A percentile compares a stretch with the other conserved stretches of the same genome.
These are phyloP conservation scores for Colletotrichum sublineola DNA, from an alignment of 2,329 filamentous ascomycete genomes.

Conservation along the genomic window DNA sequence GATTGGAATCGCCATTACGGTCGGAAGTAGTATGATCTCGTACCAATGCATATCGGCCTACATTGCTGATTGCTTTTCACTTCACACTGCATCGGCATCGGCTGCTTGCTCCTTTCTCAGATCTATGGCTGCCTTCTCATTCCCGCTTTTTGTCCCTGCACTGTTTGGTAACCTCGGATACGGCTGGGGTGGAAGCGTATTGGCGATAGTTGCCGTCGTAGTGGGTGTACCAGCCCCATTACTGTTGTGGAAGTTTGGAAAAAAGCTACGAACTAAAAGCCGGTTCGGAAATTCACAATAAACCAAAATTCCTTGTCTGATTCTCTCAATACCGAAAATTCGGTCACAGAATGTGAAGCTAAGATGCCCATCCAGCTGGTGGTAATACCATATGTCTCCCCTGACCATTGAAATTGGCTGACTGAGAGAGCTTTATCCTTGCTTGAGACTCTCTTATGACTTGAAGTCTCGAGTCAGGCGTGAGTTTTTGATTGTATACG, in stretches of 20 bases:
- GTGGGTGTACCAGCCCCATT: slow-evolving; percentile 53
- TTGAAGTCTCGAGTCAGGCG: slow-evolving; percentile 39
- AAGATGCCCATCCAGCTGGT: slow-evolving; percentile 43
- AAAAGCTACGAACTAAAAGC: slow-evolving; percentile 47
- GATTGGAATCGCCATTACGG: slow-evolving; percentile 19
- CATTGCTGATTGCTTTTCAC: slow-evolving; percentile 60
- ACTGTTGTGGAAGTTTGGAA: slow-evolving; percentile 58
- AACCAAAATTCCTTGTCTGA: neutral
- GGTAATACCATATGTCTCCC: slow-evolving; percentile 49
- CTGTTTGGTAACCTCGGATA: slow-evolving; percentile 54
- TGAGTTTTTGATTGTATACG: slow-evolving; percentile 47
- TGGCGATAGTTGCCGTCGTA: slow-evolving; percentile 56
- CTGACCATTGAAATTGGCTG: slow-evolving; percentile 45
- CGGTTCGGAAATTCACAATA: slow-evolving; percentile 4
- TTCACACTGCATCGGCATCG: slow-evolving; percentile 61
- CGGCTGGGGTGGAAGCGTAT: slow-evolving; percentile 55
- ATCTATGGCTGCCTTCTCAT: slow-evolving; percentile 61
- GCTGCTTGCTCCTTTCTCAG: slow-evolving; percentile 61
- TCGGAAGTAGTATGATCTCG: slow-evolving; percentile 28
- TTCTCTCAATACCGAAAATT: neutral
- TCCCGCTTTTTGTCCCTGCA: slow-evolving; percentile 62
- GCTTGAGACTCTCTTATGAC: slow-evolving; percentile 46
- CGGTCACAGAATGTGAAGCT: neutral
- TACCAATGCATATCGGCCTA: slow-evolving; percentile 47
- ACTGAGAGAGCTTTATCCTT: slow-evolving; percentile 47